These are phyloP conservation scores for Cucurbita maxima DNA, from an alignment of 306 rosid species.

Conservation along the genomic window DNA sequence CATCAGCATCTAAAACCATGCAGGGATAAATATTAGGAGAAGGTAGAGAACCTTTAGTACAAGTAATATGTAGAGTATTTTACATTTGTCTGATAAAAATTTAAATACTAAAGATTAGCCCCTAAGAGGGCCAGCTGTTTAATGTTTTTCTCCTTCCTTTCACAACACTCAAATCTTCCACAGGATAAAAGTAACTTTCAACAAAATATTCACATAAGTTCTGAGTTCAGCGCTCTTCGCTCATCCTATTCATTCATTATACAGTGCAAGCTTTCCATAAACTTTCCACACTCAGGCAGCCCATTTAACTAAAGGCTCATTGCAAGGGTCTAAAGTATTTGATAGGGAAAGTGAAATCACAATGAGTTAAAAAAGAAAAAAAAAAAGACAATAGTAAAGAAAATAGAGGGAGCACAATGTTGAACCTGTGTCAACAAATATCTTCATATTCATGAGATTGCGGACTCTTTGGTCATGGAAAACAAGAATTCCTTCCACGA, in stretches of 20 bases:
- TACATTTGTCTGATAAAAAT: not conserved
- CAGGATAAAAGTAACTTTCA: not conserved
- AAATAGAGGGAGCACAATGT: not conserved
- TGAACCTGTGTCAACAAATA: constrained; percentile 92
- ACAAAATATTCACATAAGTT: not conserved
- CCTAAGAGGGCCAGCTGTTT: not conserved
- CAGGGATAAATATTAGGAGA: constrained; percentile 6
- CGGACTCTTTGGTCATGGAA: constrained; percentile 92
- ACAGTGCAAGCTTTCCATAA: not conserved
- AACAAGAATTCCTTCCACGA: constrained; percentile 92
- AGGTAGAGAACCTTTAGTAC: not conserved
- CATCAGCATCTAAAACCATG: constrained; percentile 77
- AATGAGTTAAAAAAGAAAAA: not conserved
- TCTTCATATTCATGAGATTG: constrained; percentile 90
- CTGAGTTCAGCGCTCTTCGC: not conserved
- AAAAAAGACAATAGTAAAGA: not conserved
- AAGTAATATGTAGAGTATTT: not conserved
- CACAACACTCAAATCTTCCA: not conserved
- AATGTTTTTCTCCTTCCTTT: not conserved
- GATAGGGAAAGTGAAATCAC: not conserved
- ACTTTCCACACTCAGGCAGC: not conserved
- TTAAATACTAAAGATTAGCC: not conserved
- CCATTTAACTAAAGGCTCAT: not conserved
- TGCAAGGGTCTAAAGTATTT: not conserved
- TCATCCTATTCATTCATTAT: not conserved